Evolutionary conservation across 2,329 filamentous ascomycete genomes (phyloP), one percentile per base, ranked within the genome.

Genomic region (Botrytis sinoallii): DNA sequence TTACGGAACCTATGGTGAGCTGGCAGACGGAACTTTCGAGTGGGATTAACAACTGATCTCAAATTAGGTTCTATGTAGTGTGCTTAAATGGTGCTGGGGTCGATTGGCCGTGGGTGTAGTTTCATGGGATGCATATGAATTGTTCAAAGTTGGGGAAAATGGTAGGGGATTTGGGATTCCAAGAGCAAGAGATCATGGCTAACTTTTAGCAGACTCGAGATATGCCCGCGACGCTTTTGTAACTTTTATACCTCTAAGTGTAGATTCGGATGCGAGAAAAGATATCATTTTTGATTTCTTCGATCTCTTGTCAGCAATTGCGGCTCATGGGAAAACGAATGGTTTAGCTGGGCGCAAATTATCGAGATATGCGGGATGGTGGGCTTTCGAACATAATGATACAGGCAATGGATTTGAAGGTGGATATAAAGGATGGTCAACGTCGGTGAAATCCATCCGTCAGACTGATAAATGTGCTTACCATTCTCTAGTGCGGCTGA

Each of bases 21-120:
- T 66, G 74, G 40, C 16, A 65, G 71, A 66, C 66, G 8, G 38
- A 44, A 40, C 1, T 32, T n/a, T 32, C 12, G 52, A 48, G 61
- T n/a, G 67, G 74, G 74, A 32, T 61, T 40, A 67, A 79, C 83
- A 79, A 83, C 70, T 68, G 67, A 72, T 48, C 9, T 18, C 40
- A n/a, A 29, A 22, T 44, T 76, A 97, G 94, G 94, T 97, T 73
- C 88, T 99, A 71, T 95, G 94, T 77, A 96, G 95, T 79, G 94
- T 98, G 60, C 87, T 96, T 77, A 99, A 98, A 85, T 99, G 96
- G 96, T 98, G 95, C 83, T 99, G 96, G 96, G 95, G 93, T 82
- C 90, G 96, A 84, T 86, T 99, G 69, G 90, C 92, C 60, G 94
- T 94, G 74, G 96, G 96, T 80, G 91, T 99, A 22, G 95, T 99